Percentiles rank a stretch among this genome's conserved stretches.
Evolutionary conservation across 208 protist species (phyloP).

Genomic region (Wallacemonas sp.): DNA sequence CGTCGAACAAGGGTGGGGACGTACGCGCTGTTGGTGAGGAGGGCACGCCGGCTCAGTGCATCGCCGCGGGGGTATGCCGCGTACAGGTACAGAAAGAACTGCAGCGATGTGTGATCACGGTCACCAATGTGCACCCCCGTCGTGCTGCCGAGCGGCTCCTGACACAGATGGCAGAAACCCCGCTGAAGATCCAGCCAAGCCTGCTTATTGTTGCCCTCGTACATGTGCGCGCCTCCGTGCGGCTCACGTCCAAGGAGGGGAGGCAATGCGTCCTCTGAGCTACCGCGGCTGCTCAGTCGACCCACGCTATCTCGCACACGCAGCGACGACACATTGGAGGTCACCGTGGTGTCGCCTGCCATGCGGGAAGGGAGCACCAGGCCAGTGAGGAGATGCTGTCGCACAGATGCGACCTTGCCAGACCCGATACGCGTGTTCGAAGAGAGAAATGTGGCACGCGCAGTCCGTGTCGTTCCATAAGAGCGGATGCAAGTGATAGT

Average conservation of each 20-base stretch:
- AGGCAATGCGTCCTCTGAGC: constrained; percentile 27
- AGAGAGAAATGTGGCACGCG: too few species aligned
- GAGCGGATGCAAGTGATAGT: too few species aligned
- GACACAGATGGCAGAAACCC: constrained; percentile 82
- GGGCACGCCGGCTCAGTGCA: constrained; percentile 9
- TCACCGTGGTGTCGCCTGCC: background rate
- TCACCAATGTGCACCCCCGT: constrained; percentile 64
- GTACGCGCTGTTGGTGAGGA: background rate
- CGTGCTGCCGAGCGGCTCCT: constrained; percentile 72
- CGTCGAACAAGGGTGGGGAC: background rate
- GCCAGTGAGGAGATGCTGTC: background rate
- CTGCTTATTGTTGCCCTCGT: constrained; percentile 83
- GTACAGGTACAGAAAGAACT: constrained; percentile 86
- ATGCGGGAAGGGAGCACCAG: background rate
- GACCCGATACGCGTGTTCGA: too few species aligned
- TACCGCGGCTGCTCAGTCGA: constrained; percentile 36
- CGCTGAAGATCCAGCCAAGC: constrained; percentile 65
- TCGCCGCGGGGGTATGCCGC: constrained; percentile 53
- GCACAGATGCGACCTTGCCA: too few species aligned
- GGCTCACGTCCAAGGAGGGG: constrained; percentile 22
- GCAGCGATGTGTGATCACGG: constrained; percentile 80
- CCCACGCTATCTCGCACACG: constrained; percentile 31
- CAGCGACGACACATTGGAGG: background rate
- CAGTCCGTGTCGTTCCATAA: too few species aligned
- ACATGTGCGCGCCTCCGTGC: constrained; percentile 29